phyloP scores from a whole-genome alignment of 176 grass and related monocot species.

The Aegilops sharonensis region DNA sequence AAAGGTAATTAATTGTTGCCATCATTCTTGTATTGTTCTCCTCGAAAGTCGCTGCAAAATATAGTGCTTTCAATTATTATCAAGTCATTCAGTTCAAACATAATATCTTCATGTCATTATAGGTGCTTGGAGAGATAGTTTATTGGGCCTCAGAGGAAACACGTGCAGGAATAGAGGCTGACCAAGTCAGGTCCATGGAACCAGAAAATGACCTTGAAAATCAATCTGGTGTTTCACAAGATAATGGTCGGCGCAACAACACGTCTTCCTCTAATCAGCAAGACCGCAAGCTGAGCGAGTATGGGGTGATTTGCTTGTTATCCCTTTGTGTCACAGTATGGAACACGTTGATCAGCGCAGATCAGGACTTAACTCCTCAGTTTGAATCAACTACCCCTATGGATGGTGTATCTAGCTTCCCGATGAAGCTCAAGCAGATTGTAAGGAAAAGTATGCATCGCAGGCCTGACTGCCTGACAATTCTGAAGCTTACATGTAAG shows the following conservation, averaged over 20 bases:
- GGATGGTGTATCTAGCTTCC: background rate
- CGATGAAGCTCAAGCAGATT: background rate
- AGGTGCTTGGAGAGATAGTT: background rate
- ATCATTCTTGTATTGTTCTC: background rate
- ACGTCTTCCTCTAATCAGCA: too few relatives aligned
- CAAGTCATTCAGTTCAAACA: background rate
- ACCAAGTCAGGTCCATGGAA: background rate
- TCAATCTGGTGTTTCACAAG: background rate
- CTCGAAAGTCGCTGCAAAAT: background rate
- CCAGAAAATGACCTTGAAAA: background rate
- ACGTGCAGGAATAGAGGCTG: background rate
- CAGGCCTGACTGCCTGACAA: fast-evolving
- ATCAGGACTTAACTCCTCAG: background rate
- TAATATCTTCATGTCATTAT: background rate
- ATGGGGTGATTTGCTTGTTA: fast-evolving
- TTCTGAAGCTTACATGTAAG: background rate
- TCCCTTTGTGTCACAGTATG: background rate
- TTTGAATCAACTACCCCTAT: background rate
- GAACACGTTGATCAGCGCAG: background rate
- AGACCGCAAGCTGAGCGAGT: fast-evolving
- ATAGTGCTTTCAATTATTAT: too few relatives aligned
- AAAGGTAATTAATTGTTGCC: background rate
- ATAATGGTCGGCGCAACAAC: too few relatives aligned
- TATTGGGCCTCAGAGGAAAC: background rate
- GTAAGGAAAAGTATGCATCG: fast-evolving